phyloP scores from a whole-genome alignment of 305 asterid species.

The Solanum hybrid region DNA sequence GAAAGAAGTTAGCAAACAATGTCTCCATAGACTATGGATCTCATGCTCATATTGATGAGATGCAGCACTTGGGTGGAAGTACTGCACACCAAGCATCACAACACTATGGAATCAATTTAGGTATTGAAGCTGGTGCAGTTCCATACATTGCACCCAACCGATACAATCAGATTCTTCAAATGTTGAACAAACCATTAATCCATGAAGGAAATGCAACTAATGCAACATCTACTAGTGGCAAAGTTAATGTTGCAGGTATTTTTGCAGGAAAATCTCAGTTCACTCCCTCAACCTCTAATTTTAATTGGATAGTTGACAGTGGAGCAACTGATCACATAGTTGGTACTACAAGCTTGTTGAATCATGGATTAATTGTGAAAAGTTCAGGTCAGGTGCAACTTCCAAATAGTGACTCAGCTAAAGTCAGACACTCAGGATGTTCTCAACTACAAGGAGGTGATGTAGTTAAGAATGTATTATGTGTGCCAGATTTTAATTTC shows the following conservation, averaged over 20 bases:
- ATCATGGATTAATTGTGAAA: neutral
- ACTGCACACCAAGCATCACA: neutral
- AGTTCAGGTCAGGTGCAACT: neutral
- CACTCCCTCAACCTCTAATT: neutral
- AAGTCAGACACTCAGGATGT: neutral
- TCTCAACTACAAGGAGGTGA: neutral
- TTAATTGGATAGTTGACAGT: neutral
- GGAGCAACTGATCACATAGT: neutral
- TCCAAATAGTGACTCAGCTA: neutral
- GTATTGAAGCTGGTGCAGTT: neutral
- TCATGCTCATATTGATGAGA: neutral
- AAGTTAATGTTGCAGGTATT: neutral
- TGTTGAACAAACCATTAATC: neutral
- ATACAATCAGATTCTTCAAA: neutral
- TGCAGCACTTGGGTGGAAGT: neutral
- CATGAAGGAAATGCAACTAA: neutral
- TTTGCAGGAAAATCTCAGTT: neutral
- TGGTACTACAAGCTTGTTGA: neutral
- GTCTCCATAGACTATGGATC: neutral
- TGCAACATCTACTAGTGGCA: neutral
- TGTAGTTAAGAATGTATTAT: neutral
- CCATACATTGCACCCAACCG: neutral
- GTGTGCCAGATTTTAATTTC: neutral
- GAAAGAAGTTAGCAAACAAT: neutral
- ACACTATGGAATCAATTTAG: neutral